Percentiles rank a stretch among this genome's conserved stretches.
phyloP scores from a whole-genome alignment of 177 flowering plant genomes.

The Vitis hybrid region DNA sequence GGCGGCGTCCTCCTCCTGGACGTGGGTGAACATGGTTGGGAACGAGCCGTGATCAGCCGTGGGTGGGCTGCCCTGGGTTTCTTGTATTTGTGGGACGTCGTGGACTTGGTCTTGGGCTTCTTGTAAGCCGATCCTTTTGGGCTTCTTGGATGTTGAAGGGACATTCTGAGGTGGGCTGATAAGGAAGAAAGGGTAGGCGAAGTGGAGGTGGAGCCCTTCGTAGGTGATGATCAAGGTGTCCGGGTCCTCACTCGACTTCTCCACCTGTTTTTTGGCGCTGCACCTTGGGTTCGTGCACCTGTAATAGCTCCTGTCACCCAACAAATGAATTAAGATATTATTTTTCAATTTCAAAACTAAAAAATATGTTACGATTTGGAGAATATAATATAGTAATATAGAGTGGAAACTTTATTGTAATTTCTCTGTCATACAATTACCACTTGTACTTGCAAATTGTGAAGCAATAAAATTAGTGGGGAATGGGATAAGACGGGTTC shows the following conservation, averaged over 20 bases:
- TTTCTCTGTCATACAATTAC: too few relatives aligned
- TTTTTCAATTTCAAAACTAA: too few relatives aligned
- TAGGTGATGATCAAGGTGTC: conserved; percentile 81
- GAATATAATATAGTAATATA: too few relatives aligned
- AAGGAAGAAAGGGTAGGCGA: conserved; percentile 56
- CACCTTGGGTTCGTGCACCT: conserved; percentile 93
- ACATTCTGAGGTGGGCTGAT: conserved; percentile 13
- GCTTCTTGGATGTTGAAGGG: conserved; percentile 45
- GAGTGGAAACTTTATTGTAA: too few relatives aligned
- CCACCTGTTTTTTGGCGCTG: conserved; percentile 91
- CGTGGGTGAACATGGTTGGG: too few relatives aligned
- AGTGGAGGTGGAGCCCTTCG: conserved; percentile 95
- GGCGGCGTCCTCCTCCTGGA: neutral
- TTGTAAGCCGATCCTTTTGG: conserved; percentile 20
- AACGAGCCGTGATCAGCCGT: too few relatives aligned
- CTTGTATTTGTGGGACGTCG: neutral
- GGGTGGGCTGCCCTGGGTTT: conserved; percentile 12
- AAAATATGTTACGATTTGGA: too few relatives aligned
- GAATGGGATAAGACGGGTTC: too few relatives aligned
- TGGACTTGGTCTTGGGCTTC: neutral
- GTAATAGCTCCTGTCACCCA: conserved; percentile 74
- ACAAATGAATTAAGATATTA: neutral
- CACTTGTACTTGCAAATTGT: too few relatives aligned
- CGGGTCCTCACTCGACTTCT: conserved; percentile 69
- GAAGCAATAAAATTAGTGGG: too few relatives aligned